Percentiles rank a stretch among this genome's conserved stretches.
Evolutionary conservation across 1,284 basidiomycete species (phyloP).

Genomic region (Heimioporus punctisporus): DNA sequence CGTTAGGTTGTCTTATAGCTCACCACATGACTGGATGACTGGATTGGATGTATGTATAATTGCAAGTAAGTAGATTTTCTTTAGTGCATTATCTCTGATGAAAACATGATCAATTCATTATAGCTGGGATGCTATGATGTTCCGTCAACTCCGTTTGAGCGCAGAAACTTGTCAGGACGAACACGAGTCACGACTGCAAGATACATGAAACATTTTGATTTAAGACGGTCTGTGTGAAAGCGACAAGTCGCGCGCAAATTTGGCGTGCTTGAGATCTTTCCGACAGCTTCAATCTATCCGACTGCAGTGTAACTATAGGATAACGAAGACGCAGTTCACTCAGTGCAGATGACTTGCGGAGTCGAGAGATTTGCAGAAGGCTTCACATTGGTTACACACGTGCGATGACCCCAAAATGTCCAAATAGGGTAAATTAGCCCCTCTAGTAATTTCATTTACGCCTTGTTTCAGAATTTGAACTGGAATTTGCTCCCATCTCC

Average conservation of each 20-base stretch:
- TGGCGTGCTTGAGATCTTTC: slow-evolving; percentile 32
- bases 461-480: slow-evolving; percentile 1
- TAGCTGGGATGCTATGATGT: too few species aligned
- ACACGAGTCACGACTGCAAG: too few species aligned
- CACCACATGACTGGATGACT: slow-evolving; percentile 31
- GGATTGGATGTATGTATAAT: slow-evolving; percentile 34
- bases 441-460: not conserved
- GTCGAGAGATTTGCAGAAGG: too few species aligned
- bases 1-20: slow-evolving; percentile 18
- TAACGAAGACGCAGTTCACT: slow-evolving; percentile 28
- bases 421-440: not conserved
- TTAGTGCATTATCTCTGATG: not conserved
- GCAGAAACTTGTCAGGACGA: too few species aligned
- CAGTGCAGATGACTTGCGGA: too few species aligned
- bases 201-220: too few species aligned
- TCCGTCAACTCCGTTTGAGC: too few species aligned
- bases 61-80: slow-evolving; percentile 26
- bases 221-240: too few species aligned
- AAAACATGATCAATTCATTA: slow-evolving; percentile 21
- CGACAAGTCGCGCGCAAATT: slow-evolving; percentile 30
- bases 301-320: slow-evolving; percentile 35
- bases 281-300: slow-evolving; percentile 34
- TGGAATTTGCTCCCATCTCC: slow-evolving; percentile 1
- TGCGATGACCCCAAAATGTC: too few species aligned
- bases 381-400: too few species aligned